Base-by-base conservation (phyloP, 352 stramenopile species). In the Aphanomyces invadans region DNA sequence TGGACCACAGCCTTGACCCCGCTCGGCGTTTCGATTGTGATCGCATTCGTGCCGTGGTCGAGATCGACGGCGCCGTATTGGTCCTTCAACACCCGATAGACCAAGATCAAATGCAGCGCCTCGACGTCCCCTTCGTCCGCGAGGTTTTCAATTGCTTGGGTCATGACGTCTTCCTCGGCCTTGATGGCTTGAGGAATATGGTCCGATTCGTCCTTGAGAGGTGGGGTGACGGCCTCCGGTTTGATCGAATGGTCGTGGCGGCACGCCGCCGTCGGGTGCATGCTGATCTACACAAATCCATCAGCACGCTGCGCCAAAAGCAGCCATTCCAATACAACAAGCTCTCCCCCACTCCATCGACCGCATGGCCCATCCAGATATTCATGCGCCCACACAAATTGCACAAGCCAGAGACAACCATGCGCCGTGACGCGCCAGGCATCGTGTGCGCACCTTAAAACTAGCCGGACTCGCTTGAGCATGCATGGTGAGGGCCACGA, bases 401-500 rank as follows among this genome's bases (percentile, higher is more conserved):
- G n/a, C n/a, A n/a, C n/a, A n/a, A n/a, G n/a, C n/a, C n/a, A n/a
- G n/a, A n/a, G n/a, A n/a, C n/a, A n/a, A n/a, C n/a, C n/a, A n/a
- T n/a, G n/a, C n/a, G n/a, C n/a, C n/a, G n/a, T n/a, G n/a, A n/a
- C n/a, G n/a, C n/a, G n/a, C n/a, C n/a, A n/a, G n/a, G n/a, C n/a
- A n/a, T n/a, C n/a, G n/a, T n/a, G n/a, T n/a, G n/a, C n/a, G 88
- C 25, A 92, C 64, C 72, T 95, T 92, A 68, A 94, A 92, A 45
- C 81, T 86, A 25, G 82, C 83, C 4, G 80, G 82, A 64, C 85
- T 91, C 49, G 87, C 84, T 65, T 93, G 81, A 1, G 83, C 87
- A 68, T 98, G 94, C 89, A 98, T 97, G n/a, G 96, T 83, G 12
- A 98, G 75, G 19, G 90, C 92, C 42, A 98, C 92, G n/a, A 98